Conservation (phyloP, 1,139 yeast species). For the Meyerozyma carpophila region DNA sequence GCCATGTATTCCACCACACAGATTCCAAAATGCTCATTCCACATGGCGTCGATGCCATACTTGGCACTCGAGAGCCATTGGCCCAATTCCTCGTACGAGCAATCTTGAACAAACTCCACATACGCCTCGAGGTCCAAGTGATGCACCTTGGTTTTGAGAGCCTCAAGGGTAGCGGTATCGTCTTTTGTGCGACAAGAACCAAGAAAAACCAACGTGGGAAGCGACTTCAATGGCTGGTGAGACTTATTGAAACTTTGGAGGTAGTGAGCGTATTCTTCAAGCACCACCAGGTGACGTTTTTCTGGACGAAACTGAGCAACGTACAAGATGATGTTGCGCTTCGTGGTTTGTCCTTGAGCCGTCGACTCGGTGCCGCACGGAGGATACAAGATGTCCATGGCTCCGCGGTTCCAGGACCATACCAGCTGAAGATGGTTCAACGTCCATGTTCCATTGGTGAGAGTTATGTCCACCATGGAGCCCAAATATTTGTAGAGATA, state of each 20-base stretch:
- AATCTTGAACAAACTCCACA: conserved; percentile 70
- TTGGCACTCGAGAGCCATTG: conserved; percentile 52
- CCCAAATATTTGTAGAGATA: conserved; percentile 65
- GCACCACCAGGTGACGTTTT: conserved; percentile 74
- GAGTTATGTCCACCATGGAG: conserved; percentile 55
- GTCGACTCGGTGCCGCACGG: conserved; percentile 67
- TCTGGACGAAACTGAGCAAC: conserved; percentile 96
- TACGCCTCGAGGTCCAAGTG: conserved; percentile 41
- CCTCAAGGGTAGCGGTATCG: conserved; percentile 58
- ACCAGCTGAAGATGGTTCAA: conserved; percentile 59
- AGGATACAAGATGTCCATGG: conserved; percentile 63
- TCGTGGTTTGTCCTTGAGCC: neutral
- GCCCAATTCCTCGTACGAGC: conserved; percentile 62
- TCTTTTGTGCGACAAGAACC: conserved; percentile 77
- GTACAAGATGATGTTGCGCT: conserved; percentile 52
- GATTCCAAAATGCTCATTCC: conserved; percentile 99
- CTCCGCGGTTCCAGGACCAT: conserved; percentile 42
- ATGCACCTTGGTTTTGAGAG: conserved; percentile 41
- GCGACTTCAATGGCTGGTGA: conserved; percentile 13
- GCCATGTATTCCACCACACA: conserved; percentile 93
- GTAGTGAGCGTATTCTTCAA: conserved; percentile 58
- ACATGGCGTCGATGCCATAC: conserved; percentile 92
- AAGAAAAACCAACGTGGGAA: conserved; percentile 60
- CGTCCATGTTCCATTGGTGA: conserved; percentile 93
- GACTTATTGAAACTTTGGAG: conserved; percentile 18